Conservation (phyloP, 179 eudicot genomes). For the Vitellaria paradoxa region DNA sequence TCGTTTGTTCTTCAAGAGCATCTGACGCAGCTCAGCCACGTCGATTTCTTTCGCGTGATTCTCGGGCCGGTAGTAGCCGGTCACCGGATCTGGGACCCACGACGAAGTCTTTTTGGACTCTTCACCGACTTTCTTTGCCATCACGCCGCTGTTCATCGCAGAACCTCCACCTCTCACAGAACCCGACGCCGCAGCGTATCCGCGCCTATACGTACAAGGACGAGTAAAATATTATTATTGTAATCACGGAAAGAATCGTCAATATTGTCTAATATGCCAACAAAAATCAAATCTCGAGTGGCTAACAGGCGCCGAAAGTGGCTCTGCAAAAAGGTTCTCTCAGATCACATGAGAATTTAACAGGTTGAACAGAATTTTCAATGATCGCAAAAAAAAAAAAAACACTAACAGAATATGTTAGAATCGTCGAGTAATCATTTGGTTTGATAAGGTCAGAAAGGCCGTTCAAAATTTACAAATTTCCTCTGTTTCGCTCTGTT, state of each 20-base stretch:
- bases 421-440: too few relatives aligned
- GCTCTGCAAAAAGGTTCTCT: too few relatives aligned
- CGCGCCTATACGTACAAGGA: slow-evolving; percentile 7
- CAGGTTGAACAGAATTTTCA: too few relatives aligned
- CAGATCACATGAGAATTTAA: too few relatives aligned
- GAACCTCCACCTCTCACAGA: slow-evolving; percentile 3
- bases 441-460: too few relatives aligned
- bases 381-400: too few relatives aligned
- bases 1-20: slow-evolving; percentile 32
- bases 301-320: too few relatives aligned
- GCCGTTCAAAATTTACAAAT: too few relatives aligned
- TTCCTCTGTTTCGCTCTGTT: too few relatives aligned
- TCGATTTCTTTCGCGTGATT: slow-evolving; percentile 28
- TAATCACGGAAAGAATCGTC: background rate
- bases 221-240: background rate
- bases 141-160: slow-evolving; percentile 11
- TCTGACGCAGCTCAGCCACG: slow-evolving; percentile 40
- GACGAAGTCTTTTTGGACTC: slow-evolving; percentile 26
- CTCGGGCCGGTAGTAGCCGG: slow-evolving; percentile 54
- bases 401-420: too few relatives aligned
- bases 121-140: slow-evolving; percentile 33
- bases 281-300: too few relatives aligned
- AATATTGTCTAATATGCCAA: too few relatives aligned
- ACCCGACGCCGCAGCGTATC: slow-evolving; percentile 17
- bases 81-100: slow-evolving; percentile 82